These are phyloP conservation scores for Stachybotrys chlorohalonatus DNA, from an alignment of 2,329 filamentous ascomycete genomes.

Conservation along the genomic window DNA sequence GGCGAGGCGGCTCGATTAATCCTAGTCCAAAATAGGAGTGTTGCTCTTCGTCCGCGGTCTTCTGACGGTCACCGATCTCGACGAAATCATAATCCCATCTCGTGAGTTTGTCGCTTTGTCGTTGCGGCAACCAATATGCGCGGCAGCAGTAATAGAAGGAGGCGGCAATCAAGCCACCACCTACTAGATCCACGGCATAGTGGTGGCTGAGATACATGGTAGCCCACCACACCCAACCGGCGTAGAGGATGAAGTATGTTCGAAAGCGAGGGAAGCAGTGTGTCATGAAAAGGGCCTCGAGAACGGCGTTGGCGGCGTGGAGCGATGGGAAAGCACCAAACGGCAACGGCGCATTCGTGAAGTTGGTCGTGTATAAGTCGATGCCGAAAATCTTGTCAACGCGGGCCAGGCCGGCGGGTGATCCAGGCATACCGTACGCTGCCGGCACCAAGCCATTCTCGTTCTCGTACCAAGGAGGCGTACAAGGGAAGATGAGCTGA, in stretches of 20 bases:
- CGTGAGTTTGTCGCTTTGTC: constrained; percentile 76
- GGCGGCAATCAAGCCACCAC: constrained; percentile 69
- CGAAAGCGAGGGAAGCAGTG: constrained; percentile 81
- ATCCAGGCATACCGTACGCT: constrained; percentile 84
- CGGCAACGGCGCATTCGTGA: constrained; percentile 81
- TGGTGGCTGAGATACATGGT: constrained; percentile 98
- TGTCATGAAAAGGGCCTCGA: constrained; percentile 88
- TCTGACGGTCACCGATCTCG: constrained; percentile 61
- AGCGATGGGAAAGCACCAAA: constrained; percentile 94
- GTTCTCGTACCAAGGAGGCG: constrained; percentile 95
- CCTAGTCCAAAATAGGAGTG: constrained; percentile 35
- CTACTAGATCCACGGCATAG: constrained; percentile 89
- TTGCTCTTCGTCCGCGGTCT: constrained; percentile 35
- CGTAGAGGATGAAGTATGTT: constrained; percentile 73
- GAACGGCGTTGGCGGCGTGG: constrained; percentile 80
- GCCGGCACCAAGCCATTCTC: constrained; percentile 83
- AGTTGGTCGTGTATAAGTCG: constrained; percentile 87
- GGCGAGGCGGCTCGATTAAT: constrained; percentile 28
- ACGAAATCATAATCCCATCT: constrained; percentile 96
- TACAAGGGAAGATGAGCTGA: constrained; percentile 86
- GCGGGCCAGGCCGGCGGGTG: constrained; percentile 78
- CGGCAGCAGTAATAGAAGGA: constrained; percentile 76
- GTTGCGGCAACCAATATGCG: constrained; percentile 69
- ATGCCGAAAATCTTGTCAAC: constrained; percentile 86
- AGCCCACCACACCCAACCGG: constrained; percentile 94